Evolutionary conservation across 768 basidiomycete genomes (phyloP).

Genomic region (Crucibulum laeve): DNA sequence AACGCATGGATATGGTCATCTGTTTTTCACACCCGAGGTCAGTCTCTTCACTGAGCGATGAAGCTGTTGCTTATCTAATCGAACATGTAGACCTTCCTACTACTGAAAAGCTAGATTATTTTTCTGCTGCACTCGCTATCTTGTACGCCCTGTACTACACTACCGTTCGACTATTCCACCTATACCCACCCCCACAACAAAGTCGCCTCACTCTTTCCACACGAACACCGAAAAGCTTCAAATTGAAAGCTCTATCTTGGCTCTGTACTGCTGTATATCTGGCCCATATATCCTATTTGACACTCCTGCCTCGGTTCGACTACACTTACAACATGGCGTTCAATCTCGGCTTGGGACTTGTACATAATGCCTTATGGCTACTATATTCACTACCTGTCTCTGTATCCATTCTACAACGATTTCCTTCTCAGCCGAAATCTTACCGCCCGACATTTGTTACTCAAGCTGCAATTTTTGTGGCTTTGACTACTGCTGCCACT

Average conservation of each 20-base stretch:
- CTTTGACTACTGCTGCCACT: constrained; percentile 70
- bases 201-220: constrained; percentile 21
- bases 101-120: constrained; percentile 94
- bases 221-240: constrained; percentile 12
- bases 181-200: constrained; percentile 47
- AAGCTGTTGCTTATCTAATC: constrained; percentile 1
- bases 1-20: constrained; percentile 93
- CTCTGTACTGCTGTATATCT: constrained; percentile 54
- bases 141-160: constrained; percentile 77
- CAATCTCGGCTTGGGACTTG: constrained; percentile 70
- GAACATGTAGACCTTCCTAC: constrained; percentile 57
- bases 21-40: constrained; percentile 91
- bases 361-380: constrained; percentile 82
- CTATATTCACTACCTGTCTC: constrained; percentile 58
- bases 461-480: constrained; percentile 57
- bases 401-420: constrained; percentile 45
- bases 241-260: constrained; percentile 37
- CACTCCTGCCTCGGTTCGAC: constrained; percentile 74
- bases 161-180: constrained; percentile 69
- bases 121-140: constrained; percentile 86
- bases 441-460: constrained; percentile 55
- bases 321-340: constrained; percentile 92
- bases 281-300: constrained; percentile 76
- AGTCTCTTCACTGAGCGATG: constrained; percentile 16
- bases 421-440: constrained; percentile 45